Evolutionary conservation across 106 monocot genomes (phyloP).

Genomic region (Chionographis japonica): DNA sequence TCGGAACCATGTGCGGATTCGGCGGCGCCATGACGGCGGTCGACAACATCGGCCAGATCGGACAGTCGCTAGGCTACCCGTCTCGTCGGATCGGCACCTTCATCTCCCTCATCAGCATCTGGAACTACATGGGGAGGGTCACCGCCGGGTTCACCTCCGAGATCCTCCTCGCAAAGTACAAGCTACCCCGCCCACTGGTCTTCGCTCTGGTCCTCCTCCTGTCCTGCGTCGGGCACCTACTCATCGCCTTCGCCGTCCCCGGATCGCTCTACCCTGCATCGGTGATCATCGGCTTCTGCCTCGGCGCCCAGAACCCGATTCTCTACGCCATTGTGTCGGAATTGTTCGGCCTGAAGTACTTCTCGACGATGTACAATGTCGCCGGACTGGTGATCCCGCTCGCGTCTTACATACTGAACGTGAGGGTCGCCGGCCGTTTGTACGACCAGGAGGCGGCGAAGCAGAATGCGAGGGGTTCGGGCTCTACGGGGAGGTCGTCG

Average conservation of each 20-base stretch:
- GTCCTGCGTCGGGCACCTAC: constrained; percentile 43
- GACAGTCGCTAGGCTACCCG: constrained; percentile 44
- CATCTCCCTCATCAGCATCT: constrained; percentile 55
- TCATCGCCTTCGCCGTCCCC: constrained; percentile 39
- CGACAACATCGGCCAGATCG: constrained; percentile 65
- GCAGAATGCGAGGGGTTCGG: constrained; percentile 2
- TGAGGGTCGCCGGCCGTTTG: constrained; percentile 29
- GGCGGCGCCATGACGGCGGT: constrained; percentile 51
- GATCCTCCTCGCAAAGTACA: constrained; percentile 29
- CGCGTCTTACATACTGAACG: constrained; percentile 40
- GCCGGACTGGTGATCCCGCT: constrained; percentile 23
- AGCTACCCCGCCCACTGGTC: constrained; percentile 31
- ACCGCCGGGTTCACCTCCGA: constrained; percentile 36
- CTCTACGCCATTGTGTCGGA: constrained; percentile 49
- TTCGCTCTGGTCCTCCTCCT: constrained; percentile 30
- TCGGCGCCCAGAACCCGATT: constrained; percentile 43
- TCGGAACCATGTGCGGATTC: constrained; percentile 36
- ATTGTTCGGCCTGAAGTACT: constrained; percentile 58
- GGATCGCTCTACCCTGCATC: constrained; percentile 40
- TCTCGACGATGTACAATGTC: constrained; percentile 43
- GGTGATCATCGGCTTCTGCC: constrained; percentile 52
- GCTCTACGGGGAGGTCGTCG: too few relatives aligned
- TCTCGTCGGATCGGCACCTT: constrained; percentile 19
- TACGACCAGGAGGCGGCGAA: constrained; percentile 44
- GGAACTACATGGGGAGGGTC: constrained; percentile 40